Conservation (phyloP, 1,139 yeast species). For the Geotrichum siamense region DNA sequence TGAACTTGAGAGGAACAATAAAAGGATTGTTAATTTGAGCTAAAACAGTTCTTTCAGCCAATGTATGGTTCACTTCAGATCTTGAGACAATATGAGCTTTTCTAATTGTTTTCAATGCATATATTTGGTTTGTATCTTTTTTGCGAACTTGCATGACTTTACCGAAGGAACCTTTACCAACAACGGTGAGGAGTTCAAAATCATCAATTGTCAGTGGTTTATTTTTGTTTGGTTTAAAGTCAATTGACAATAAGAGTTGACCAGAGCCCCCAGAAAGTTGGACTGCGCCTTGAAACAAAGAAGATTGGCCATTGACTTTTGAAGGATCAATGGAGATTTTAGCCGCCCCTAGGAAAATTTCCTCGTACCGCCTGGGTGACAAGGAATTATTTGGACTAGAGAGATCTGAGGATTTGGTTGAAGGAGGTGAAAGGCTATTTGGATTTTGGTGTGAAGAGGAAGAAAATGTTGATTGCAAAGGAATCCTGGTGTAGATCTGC, state of each 20-base stretch:
- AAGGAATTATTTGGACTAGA: neutral
- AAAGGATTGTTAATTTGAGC: constrained; percentile 95
- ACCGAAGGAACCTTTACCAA: constrained; percentile 97
- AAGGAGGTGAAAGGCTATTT: constrained; percentile 1
- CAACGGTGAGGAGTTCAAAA: constrained; percentile 85
- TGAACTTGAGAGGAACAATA: constrained; percentile 92
- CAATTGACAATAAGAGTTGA: constrained; percentile 53
- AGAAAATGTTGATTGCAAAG: constrained; percentile 17
- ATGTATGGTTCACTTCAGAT: constrained; percentile 90
- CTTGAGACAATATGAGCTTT: constrained; percentile 91
- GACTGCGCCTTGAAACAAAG: constrained; percentile 16
- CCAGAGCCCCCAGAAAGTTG: constrained; percentile 36
- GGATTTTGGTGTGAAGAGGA: constrained; percentile 2
- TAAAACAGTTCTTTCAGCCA: constrained; percentile 91
- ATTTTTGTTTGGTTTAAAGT: constrained; percentile 60
- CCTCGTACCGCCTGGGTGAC: constrained; percentile 21
- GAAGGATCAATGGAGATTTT: constrained; percentile 23
- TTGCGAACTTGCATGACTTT: constrained; percentile 98
- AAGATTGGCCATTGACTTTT: constrained; percentile 6
- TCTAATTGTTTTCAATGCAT: constrained; percentile 87
- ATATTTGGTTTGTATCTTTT: constrained; percentile 87
- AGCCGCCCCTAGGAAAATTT: constrained; percentile 37
- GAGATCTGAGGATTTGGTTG: neutral
- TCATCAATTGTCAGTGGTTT: constrained; percentile 77
- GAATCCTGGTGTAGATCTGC: constrained; percentile 75